Evolutionary conservation across 805 yeast species (phyloP), one percentile per base, ranked within the genome.

Genomic region (Pichia paraexigua): DNA sequence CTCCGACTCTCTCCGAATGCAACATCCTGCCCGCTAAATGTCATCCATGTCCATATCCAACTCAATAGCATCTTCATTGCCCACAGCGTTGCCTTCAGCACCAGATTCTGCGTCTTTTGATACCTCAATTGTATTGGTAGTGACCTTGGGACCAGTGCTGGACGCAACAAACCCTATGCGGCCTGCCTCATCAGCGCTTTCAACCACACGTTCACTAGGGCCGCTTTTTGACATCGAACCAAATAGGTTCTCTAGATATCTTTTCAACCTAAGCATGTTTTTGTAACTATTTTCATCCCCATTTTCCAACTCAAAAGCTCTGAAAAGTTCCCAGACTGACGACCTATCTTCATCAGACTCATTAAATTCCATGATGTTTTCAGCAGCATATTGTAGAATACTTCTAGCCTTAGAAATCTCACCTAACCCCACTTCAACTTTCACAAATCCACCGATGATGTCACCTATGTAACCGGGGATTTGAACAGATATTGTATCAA

Each of bases 271-370:
- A 24, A 88, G 63, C 91, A 90, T 83, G 21, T 82, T 84, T 58
- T 85, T 88, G 64, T 78, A 89, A 0, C 85, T 78, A 3, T 73
- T 74, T 60, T 86, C 94, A 53, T 76, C 69, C 5, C 98, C 98
- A 63, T 78, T 58, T 15, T 76, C 72, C 35, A 86, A 63, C 62
- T 91, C 98, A 63, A 90, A 88, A 12, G 70, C 62, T 49, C 82
- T 82, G 95, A 96, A 91, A 28, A 66, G 64, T 1, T 67, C 68
- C 95, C 96, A 89, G 32, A 81, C 61, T 1, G 49, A 39, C 8
- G 52, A 64, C 27, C 63, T 57, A 41, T 60, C 61, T 30, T 69
- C 65, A 17, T 62, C 60, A 2, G 54, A 47, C 25, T 54, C 53
- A 17, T 58, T 53, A 27, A 56, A 56, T 6, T 75, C 71, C 45